A percentile compares a stretch with the other conserved stretches of the same genome.
These are phyloP conservation scores for Claviceps pazoutovae DNA, from an alignment of 2,329 filamentous ascomycete genomes.

Conservation along the genomic window DNA sequence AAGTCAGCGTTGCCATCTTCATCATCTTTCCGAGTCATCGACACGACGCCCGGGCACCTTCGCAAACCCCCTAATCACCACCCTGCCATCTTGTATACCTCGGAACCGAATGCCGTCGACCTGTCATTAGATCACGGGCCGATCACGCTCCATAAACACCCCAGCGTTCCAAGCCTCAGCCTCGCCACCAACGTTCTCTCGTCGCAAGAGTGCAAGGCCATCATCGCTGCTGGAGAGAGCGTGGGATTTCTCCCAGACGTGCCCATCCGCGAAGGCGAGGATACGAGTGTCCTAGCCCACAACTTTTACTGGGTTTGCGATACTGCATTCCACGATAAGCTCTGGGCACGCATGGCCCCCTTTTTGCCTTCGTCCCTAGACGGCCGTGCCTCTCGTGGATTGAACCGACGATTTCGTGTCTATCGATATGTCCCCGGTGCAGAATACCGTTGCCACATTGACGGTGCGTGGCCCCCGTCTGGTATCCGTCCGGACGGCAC, in stretches of 20 bases:
- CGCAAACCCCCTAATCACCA: constrained; percentile 57
- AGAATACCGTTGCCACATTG: constrained; percentile 57
- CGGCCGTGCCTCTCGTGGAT: constrained; percentile 43
- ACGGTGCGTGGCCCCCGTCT: constrained; percentile 61
- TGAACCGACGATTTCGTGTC: constrained; percentile 57
- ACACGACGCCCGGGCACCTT: constrained; percentile 43
- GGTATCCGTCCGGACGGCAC: constrained; percentile 42
- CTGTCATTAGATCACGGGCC: constrained; percentile 30
- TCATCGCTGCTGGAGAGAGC: constrained; percentile 52
- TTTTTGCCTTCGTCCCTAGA: constrained; percentile 42
- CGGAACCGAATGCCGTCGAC: constrained; percentile 39
- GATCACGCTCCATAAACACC: constrained; percentile 44
- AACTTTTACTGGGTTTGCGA: constrained; percentile 65
- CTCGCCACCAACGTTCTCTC: constrained; percentile 48
- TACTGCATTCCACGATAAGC: constrained; percentile 43
- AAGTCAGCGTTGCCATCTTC: constrained; percentile 20
- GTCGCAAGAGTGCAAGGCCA: constrained; percentile 46
- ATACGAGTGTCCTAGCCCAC: constrained; percentile 52
- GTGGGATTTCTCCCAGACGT: constrained; percentile 55
- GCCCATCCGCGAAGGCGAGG: constrained; percentile 50
- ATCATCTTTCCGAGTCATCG: constrained; percentile 38
- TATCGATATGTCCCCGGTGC: constrained; percentile 61
- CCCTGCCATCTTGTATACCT: constrained; percentile 50
- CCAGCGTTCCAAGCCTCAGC: constrained; percentile 46
- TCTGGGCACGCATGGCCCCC: constrained; percentile 46